Evolutionary conservation across 2,329 filamentous ascomycete species (phyloP).

Genomic region (Basipetospora chlamydospora): DNA sequence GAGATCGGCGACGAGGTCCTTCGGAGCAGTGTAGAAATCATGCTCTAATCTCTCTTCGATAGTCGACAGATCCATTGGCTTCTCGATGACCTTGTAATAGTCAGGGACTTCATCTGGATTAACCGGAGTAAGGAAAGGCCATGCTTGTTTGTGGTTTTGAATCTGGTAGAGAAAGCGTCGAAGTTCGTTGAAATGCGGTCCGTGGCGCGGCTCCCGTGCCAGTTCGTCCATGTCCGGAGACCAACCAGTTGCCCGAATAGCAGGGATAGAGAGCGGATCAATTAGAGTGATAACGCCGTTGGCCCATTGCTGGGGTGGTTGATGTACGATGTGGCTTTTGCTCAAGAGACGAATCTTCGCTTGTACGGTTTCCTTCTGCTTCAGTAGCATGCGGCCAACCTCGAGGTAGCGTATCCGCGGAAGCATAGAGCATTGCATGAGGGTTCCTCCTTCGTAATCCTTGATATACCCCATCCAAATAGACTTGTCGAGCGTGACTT

Average conservation of each 20-base stretch:
- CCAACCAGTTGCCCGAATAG: conserved; percentile 88
- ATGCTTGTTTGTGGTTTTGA: conserved; percentile 83
- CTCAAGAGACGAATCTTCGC: conserved; percentile 89
- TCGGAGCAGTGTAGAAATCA: conserved; percentile 77
- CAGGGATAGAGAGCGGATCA: conserved; percentile 72
- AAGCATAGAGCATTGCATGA: conserved; percentile 98
- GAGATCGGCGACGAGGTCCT: conserved; percentile 84
- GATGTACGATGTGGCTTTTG: conserved; percentile 75
- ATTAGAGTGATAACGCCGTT: conserved; percentile 58
- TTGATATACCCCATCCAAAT: conserved; percentile 99
- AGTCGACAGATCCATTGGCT: conserved; percentile 90
- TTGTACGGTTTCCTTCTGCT: conserved; percentile 90
- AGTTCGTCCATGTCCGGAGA: conserved; percentile 96
- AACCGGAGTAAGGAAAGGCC: conserved; percentile 90
- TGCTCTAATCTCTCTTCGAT: conserved; percentile 95
- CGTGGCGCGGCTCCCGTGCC: conserved; percentile 84
- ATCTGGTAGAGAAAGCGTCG: conserved; percentile 86
- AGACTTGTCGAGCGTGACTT: conserved; percentile 79
- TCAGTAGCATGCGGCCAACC: conserved; percentile 80
- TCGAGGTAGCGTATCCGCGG: conserved; percentile 91
- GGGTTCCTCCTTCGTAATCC: conserved; percentile 95
- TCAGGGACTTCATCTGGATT: conserved; percentile 95
- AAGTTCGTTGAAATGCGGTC: conserved; percentile 89
- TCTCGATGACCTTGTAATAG: conserved; percentile 96
- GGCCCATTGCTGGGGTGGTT: conserved; percentile 75